Conservation (phyloP, 1,284 basidiomycete genomes). For the Pulveroboletus sp. region DNA sequence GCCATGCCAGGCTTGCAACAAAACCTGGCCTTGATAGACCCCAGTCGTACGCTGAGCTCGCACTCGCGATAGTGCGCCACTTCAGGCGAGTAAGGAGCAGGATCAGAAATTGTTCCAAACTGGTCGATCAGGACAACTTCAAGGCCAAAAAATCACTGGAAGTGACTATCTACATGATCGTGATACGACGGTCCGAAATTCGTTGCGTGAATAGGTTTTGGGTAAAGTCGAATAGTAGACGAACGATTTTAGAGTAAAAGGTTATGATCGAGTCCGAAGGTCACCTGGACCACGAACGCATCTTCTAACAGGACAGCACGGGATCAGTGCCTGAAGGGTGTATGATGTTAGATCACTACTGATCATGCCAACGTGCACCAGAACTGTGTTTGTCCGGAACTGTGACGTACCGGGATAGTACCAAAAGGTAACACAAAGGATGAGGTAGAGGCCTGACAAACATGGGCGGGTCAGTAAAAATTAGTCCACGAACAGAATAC, state of each 20-base stretch:
- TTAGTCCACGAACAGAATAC: neutral
- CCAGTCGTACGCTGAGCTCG: too few species aligned
- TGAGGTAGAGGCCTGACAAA: slow-evolving; percentile 39
- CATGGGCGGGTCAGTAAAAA: neutral
- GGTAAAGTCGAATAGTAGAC: neutral
- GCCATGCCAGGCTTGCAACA: too few species aligned
- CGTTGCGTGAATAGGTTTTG: neutral
- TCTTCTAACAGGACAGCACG: neutral
- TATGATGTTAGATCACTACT: neutral
- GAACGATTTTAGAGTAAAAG: neutral
- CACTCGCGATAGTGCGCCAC: too few species aligned
- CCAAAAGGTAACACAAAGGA: slow-evolving; percentile 37
- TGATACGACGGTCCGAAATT: neutral
- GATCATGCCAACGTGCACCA: neutral
- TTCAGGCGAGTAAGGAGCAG: too few species aligned
- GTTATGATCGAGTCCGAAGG: neutral
- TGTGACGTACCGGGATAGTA: slow-evolving; percentile 47
- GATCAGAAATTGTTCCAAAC: neutral
- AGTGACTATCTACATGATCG: neutral
- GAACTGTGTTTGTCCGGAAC: neutral
- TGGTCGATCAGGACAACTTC: neutral
- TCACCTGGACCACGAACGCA: neutral
- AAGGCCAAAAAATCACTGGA: neutral
- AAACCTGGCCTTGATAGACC: too few species aligned
- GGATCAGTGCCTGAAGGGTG: neutral